Base-by-base conservation (phyloP, 2,329 filamentous ascomycete species). In the Coniochaeta ligniaria region DNA sequence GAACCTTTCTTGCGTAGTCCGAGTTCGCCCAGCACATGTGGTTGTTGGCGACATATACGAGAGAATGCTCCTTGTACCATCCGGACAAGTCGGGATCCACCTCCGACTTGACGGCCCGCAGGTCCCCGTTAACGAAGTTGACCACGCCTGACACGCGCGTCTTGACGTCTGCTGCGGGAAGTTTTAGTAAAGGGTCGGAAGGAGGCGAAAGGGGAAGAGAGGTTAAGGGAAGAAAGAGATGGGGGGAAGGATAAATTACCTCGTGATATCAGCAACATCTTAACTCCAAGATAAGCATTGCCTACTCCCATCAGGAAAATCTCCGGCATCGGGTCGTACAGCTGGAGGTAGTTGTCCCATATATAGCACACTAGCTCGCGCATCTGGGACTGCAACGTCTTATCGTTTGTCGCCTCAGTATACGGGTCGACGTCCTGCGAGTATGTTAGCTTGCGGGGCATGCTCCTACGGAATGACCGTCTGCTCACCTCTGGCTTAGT, bases 311-410 rank as follows among this genome's bases (percentile, higher is more conserved):
- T 81, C 24, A 99, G 79, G 70, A 96, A 90, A 17, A 98, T 84
- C 59, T 94, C 85, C 6, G 88, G 86, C 0, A 83, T 80, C 2
- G 88, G 76, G 20, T 90, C 83, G 58, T 87, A 87, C 35, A 90
- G 80, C 78, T 96, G 91, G 22, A 99, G 86, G 70, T 97, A 97
- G 70, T 99, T 99, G 67, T 97, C 93, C 95, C 95, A 99, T 16
- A 99, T 78, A 69, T 96, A 98, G 62, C 83, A 86, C 5, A 94
- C 85, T 12, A 97, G 78, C 63, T 94, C 87, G 63, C 89, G 86
- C 0, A 84, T 87, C 72, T 84, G 83, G 60, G 80, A 78, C 63
- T 88, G 81, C 8, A 85, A 70, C 1, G 73, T 74, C 58, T 72
- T 75, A 65, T 83, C 83, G 33, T 75, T 74, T 31, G 75, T 72